Evolutionary conservation across 768 basidiomycete genomes (phyloP), one percentile per base, ranked within the genome.

Genomic region (Boletus pseudopeckii): DNA sequence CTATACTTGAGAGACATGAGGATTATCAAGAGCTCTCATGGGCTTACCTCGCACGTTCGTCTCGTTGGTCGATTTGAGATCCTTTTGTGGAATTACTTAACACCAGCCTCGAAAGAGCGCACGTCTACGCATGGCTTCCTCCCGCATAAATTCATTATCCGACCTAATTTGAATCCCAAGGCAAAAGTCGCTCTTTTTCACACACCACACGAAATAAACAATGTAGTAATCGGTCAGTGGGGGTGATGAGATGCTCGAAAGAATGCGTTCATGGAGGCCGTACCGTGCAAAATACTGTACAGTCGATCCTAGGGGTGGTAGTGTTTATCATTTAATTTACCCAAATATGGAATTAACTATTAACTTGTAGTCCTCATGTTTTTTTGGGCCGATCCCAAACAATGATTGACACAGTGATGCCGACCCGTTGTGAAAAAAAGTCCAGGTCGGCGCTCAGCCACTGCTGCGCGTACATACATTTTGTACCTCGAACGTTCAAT

Each of bases 71-170:
- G 26, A 18, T 22, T 22, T 15, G 24, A 14, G 43, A 24, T 45
- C 34, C 18, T 47, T 2, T 3, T 47, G 55, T 22, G 53, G 38
- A n/a, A n/a, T n/a, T n/a, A n/a, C n/a, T n/a, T n/a, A 42, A 56
- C 5, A 33, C 7, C 15, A 7, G 7, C 55, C 45, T 28, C 38
- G 5, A 20, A 42, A 17, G 14, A 22, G 3, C 11, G 17, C 24
- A 14, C 17, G 20, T 40, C 28, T 15, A 4, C 32, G 20, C 14
- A n/a, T 20, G 3, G 14, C 1, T 26, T 7, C 8, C 22, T n/a
- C 26, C 43, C 7, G 24, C 17, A 5, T 38, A 3, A 26, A 44
- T 20, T 42, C 44, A 39, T 33, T 8, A 30, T 36, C 32, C 24
- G 15, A 37, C 38, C 3, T 37, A 11, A 22, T 11, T 18, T 22